Evolutionary conservation across 345 rosid species (phyloP), one percentile per base, ranked within the genome.

Genomic region (Eucalyptus tenuipes): DNA sequence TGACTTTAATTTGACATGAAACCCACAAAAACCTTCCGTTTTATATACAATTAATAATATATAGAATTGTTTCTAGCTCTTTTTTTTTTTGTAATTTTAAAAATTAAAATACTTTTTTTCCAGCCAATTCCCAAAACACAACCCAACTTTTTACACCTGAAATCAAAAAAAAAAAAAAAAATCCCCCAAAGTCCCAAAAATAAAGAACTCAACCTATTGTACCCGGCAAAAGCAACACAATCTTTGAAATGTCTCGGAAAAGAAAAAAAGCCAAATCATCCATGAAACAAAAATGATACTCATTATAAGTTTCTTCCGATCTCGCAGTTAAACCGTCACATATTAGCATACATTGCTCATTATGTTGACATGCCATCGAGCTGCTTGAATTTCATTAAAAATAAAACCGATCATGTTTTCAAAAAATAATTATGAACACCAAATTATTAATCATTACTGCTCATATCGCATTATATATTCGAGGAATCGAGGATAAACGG

Each of bases 251-350:
- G 15, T 27, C 16, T 61, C 14, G 10, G 10, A 8, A 52, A 52
- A 52, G 14, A 61, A 27, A 27, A 24, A 57, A 59, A 11, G 61
- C 61, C 13, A 55, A 55, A 55, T 25, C 13, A 2, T 24, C 61
- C 61, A 55, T 4, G 6, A 55, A 10, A 24, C 61, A 55, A 55
- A 55, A 55, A 24, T 24, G 1, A 59, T 27, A 3, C 15, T 27
- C 8, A 27, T 25, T 27, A 27, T 3, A 27, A 59, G 31, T 59
- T 59, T 59, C 31, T 59, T 25, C 4, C 15, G 2, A 25, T 11
- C 3, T 27, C 16, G 3, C 4, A 6, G 0, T 6, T 27, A 59
- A 59, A 12, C 14, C 15, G 4, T 59, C 31, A 59, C n/a, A 10
- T 59, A 13, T 1, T 13, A 59, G 13, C 68, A 27, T 59, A 59